A percentile compares a stretch with the other conserved stretches of the same genome.
Evolutionary conservation across 2,329 filamentous ascomycete genomes (phyloP).

Genomic region (Beauveria medogensis): DNA sequence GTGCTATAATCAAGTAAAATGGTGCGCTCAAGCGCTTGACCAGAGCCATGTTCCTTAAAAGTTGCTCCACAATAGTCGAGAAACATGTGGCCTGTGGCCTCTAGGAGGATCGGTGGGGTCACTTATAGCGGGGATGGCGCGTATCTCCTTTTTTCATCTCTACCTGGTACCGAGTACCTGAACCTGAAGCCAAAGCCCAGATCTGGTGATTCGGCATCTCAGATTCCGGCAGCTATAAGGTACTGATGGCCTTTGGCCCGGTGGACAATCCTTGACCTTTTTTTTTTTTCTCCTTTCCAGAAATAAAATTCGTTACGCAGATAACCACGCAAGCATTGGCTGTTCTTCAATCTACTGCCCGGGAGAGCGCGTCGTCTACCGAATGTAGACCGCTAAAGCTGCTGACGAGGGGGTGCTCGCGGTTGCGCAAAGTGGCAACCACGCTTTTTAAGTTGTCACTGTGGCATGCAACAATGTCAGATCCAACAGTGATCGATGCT

Average conservation of each 20-base stretch:
- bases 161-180: too few species aligned
- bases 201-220: constrained; percentile 2
- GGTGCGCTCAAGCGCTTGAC: neutral
- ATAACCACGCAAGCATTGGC: too few species aligned
- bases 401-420: neutral
- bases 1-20: neutral
- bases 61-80: neutral
- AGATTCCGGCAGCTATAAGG: neutral
- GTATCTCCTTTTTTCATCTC: neutral
- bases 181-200: neutral
- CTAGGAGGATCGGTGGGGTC: neutral
- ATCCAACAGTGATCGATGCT: neutral
- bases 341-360: too few species aligned
- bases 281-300: too few species aligned
- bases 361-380: too few species aligned
- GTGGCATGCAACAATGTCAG: too few species aligned
- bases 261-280: too few species aligned
- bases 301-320: too few species aligned
- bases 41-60: neutral
- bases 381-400: too few species aligned
- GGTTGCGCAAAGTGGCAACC: neutral
- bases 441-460: neutral
- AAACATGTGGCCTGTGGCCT: neutral
- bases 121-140: neutral
- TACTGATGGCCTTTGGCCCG: too few species aligned